Evolutionary conservation across 306 rosid genomes (phyloP).

Genomic region (Acmispon strigosus): DNA sequence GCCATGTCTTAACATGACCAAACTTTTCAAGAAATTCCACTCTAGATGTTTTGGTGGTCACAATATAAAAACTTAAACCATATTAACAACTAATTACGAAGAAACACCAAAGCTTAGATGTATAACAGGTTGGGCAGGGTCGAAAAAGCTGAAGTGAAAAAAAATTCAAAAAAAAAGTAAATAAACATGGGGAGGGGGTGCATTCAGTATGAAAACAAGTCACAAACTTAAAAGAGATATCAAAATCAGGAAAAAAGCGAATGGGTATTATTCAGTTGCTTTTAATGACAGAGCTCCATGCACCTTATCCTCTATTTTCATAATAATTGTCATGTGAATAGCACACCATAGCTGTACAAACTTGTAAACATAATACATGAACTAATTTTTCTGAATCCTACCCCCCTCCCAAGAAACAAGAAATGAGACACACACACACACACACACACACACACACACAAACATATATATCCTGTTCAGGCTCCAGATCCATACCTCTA

Average conservation of each 20-base stretch:
- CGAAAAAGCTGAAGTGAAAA: neutral
- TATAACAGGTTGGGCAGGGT: neutral
- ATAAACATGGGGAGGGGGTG: too few species aligned
- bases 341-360: neutral
- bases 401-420: neutral
- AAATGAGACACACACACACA: too few species aligned
- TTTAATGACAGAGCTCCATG: too few species aligned
- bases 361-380: neutral
- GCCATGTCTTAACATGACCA: neutral
- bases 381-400: neutral
- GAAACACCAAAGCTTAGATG: neutral
- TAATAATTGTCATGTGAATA: neutral
- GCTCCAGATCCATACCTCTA: conserved; percentile 57
- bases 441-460: too few species aligned
- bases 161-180: too few species aligned
- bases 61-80: neutral
- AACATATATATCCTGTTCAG: neutral
- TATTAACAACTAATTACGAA: neutral
- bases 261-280: too few species aligned
- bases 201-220: too few species aligned
- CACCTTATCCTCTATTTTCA: too few species aligned
- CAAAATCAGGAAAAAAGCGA: too few species aligned
- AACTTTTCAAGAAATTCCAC: neutral
- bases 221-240: too few species aligned
- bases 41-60: neutral